Evolutionary conservation across 163 green algal species (phyloP).

Genomic region (Coccomyxa subellipsoidea): DNA sequence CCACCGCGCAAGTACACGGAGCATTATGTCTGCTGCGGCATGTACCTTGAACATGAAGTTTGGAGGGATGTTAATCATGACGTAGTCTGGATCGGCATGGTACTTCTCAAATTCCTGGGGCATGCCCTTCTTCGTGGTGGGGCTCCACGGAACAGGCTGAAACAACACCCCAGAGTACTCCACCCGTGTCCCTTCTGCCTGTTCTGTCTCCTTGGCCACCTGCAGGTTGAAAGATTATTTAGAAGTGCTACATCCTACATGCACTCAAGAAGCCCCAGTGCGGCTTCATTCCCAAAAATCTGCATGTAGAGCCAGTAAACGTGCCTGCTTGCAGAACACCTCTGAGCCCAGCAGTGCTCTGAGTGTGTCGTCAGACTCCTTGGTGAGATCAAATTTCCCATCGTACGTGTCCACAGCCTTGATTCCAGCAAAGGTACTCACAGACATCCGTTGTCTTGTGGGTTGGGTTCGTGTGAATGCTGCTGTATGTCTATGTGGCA

Average conservation of each 20-base stretch:
- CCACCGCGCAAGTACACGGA: neutral
- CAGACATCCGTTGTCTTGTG: neutral
- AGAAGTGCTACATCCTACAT: neutral
- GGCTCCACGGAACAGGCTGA: slow-evolving; percentile 57
- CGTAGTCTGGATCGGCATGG: slow-evolving; percentile 33
- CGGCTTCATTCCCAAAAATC: neutral
- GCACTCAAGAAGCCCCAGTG: neutral
- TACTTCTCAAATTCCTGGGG: slow-evolving; percentile 45
- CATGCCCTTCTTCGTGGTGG: slow-evolving; percentile 49
- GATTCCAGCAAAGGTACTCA: neutral
- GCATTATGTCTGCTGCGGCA: neutral
- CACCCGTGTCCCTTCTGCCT: slow-evolving; percentile 4
- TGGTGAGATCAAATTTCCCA: slow-evolving; percentile 29
- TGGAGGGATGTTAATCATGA: slow-evolving; percentile 55
- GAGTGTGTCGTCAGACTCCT: slow-evolving; percentile 23
- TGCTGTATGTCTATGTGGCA: neutral
- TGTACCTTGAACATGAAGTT: slow-evolving; percentile 47
- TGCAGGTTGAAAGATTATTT: neutral
- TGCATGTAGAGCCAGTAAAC: neutral
- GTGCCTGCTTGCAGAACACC: slow-evolving; percentile 38
- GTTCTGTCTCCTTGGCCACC: slow-evolving; percentile 18
- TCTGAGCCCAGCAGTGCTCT: slow-evolving; percentile 27
- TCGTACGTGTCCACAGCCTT: slow-evolving; percentile 35
- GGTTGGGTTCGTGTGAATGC: neutral
- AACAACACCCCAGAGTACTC: slow-evolving; percentile 45